phyloP scores from a whole-genome alignment of 1,139 yeast genomes.

The Hansenula lynferdii region DNA sequence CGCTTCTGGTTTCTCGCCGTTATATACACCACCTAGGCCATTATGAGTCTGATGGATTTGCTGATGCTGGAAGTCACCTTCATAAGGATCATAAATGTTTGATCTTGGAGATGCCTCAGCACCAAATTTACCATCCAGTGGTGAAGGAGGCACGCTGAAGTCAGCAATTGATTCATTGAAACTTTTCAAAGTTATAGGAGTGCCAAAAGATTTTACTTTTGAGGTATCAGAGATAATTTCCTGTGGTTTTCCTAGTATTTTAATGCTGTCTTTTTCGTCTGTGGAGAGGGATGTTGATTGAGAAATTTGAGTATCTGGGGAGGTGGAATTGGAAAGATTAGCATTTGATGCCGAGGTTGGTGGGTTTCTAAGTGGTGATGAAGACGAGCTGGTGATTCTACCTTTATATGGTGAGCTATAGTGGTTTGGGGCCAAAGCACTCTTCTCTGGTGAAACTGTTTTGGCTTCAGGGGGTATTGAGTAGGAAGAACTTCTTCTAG shows the following conservation, averaged over 20 bases:
- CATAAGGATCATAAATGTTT: constrained; percentile 11
- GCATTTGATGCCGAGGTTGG: neutral
- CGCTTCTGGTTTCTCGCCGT: neutral
- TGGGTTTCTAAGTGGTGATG: constrained; percentile 2
- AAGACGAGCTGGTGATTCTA: neutral
- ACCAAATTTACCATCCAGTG: neutral
- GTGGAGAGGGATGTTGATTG: neutral
- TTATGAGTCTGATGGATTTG: neutral
- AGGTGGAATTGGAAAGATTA: neutral
- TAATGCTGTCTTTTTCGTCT: neutral
- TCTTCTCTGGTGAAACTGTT: neutral
- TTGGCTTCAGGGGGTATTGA: neutral
- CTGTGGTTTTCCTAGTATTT: too few species aligned
- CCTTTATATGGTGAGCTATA: constrained; percentile 2
- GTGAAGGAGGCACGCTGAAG: neutral
- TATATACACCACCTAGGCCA: neutral
- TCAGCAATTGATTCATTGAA: neutral
- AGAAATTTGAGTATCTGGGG: neutral
- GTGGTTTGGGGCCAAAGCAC: neutral
- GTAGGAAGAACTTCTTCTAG: constrained; percentile 3
- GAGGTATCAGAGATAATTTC: too few species aligned
- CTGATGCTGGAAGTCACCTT: constrained; percentile 1
- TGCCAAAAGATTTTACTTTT: too few species aligned
- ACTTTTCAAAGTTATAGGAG: too few species aligned
- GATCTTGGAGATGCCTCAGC: constrained; percentile 5